A percentile compares a stretch with the other conserved stretches of the same genome.
Conservation (phyloP, 2,329 filamentous ascomycete species). For the Claviceps maximensis region DNA sequence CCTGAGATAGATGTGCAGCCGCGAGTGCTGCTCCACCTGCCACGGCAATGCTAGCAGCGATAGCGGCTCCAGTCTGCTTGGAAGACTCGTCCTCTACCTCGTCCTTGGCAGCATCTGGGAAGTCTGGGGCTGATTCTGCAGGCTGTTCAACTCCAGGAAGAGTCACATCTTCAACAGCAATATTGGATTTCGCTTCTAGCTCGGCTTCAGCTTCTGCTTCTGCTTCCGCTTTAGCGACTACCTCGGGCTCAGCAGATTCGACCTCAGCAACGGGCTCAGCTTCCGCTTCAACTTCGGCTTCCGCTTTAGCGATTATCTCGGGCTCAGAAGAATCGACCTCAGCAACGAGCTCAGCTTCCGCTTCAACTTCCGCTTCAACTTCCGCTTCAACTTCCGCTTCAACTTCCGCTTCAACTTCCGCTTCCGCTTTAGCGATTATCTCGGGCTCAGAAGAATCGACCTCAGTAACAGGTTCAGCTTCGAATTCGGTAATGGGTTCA, state of each 20-base stretch:
- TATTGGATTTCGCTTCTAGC: neutral
- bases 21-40: conserved; percentile 4
- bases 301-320: neutral
- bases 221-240: neutral
- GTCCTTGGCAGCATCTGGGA: neutral
- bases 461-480: neutral
- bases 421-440: too few species aligned
- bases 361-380: neutral
- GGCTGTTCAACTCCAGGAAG: neutral
- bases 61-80: neutral
- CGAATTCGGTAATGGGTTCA: neutral
- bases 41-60: neutral
- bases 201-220: neutral
- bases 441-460: too few species aligned
- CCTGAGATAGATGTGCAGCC: neutral
- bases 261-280: neutral
- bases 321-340: neutral
- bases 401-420: too few species aligned
- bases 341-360: neutral
- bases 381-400: too few species aligned
- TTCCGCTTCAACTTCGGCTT: neutral
- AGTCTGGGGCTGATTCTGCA: neutral
- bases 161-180: neutral
- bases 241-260: neutral
- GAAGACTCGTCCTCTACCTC: neutral